Base-by-base conservation (phyloP, 2,329 filamentous ascomycete species). In the Plectosphaerella cucumerina region DNA sequence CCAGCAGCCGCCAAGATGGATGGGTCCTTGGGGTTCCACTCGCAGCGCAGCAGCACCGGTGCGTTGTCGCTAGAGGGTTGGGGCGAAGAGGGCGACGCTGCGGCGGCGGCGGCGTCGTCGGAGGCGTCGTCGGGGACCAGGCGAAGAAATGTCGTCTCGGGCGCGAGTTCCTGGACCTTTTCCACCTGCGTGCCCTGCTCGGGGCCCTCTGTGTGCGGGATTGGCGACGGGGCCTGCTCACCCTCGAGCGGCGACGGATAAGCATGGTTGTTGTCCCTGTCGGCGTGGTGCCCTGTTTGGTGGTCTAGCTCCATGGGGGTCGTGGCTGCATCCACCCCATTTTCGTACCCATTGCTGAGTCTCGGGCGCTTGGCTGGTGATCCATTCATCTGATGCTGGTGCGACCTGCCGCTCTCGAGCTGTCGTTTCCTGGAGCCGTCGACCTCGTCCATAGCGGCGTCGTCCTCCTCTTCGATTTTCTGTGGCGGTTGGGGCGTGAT, bases 1-100 rank as follows among this genome's bases (percentile, higher is more conserved):
- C 83, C 83, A 72, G 80, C 82, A 75, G 81, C 82, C 68, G 82
- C 83, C 75, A 86, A 75, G 70, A 84, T 72, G 53, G 77, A 81
- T 66, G 82, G 78, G 73, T 86, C 77, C 68, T 67, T 75, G 59
- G 83, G 83, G 74, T 80, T 85, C 80, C 82, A 86, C 75, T 84
- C 81, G 77, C 82, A 85, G 69, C 85, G 81, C 72, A 86, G 75
- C 68, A 86, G 70, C 62, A 84, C 76, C 64, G 82, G 80, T 68
- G 74, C 73, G 55, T 63, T 65, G 57, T 64, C 58, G 62, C 59
- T 62, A 45, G 63, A 60, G 52, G 65, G 60, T 47, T 60, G 60
- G 56, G 70, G 68, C 21, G 70, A 68, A 53, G 67, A 60, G 47
- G 69, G 65, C 39, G 69, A 65, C 54, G 60, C 66, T 60, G 59